Base-by-base conservation (phyloP, 305 asterid genomes). In the Fraxinus baroniana region DNA sequence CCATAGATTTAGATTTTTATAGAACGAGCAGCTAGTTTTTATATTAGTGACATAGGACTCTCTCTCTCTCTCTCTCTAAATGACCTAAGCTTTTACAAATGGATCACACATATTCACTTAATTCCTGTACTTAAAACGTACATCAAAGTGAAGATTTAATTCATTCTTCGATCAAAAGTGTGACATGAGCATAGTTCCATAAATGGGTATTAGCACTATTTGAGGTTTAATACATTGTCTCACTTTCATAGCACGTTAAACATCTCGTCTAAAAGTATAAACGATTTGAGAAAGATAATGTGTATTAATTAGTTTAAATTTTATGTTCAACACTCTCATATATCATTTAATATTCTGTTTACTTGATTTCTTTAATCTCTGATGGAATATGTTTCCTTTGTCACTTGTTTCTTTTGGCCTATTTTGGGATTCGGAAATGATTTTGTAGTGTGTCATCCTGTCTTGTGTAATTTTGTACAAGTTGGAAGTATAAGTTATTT, bases 291-390 rank as follows among this genome's bases (percentile, higher is more conserved):
- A 57, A 30, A 24, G 36, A 10, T 66, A 8, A 4, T 3, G 8
- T 24, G 22, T 13, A 70, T 13, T 17, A 1, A 13, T 13, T 30
- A 32, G 5, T 32, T 70, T 70, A 32, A 32, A 70, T 70, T 28
- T 30, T 70, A 26, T 28, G 4, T 68, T 24, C 74, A 62, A 62
- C 13, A 62, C 92, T 90, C 89, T 86, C 90, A 49, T 13, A 82
- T 85, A 91, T 87, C 87, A 88, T 88, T 77, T 88, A 88, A 81
- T 86, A 49, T 86, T 81, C 85, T 87, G 84, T 82, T 82, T 84
- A 66, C 39, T 87, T 77, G 77, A 74, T 36, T 87, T 86, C 80
- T 68, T 17, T 20, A 55, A 17, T 84, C 32, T 32, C 26, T 81
- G 71, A 28, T 39, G 60, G 74, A 79, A 79, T 81, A 49, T 85